Percentiles rank a stretch among this genome's conserved stretches.
phyloP scores from a whole-genome alignment of 2,329 filamentous ascomycete genomes.

The Calonectria naviculata region DNA sequence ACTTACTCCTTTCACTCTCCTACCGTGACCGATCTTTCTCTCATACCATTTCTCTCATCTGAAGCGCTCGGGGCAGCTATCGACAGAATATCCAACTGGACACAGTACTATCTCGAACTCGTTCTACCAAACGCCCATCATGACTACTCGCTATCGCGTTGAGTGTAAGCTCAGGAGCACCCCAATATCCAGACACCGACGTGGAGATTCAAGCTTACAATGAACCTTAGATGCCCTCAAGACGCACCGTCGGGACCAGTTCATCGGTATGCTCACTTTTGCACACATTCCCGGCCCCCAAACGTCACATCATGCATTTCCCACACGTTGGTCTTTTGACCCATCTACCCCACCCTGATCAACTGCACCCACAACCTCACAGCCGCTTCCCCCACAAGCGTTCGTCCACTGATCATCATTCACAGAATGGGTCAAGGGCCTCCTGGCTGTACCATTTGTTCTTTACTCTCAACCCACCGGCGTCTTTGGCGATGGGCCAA shows the following conservation, averaged over 20 bases:
- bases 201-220: constrained; percentile 30
- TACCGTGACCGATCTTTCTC: background rate
- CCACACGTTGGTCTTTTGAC: constrained; percentile 7
- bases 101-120: background rate
- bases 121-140: constrained; percentile 40
- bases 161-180: constrained; percentile 69
- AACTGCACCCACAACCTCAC: background rate
- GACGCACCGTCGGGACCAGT: constrained; percentile 91
- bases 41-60: background rate
- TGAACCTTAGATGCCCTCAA: constrained; percentile 69
- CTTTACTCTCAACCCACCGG: constrained; percentile 95
- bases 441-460: constrained; percentile 95
- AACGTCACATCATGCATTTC: background rate
- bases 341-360: constrained; percentile 6
- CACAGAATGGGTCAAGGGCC: constrained; percentile 95
- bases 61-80: background rate
- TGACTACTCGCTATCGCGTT: constrained; percentile 76
- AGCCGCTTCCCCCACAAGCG: background rate
- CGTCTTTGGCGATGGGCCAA: constrained; percentile 77
- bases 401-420: constrained; percentile 11
- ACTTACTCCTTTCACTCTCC: constrained; percentile 24
- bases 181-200: constrained; percentile 2
- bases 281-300: background rate
- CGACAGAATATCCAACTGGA: background rate
- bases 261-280: constrained; percentile 70